A percentile compares a stretch with the other conserved stretches of the same genome.
Conservation (phyloP, 1,284 basidiomycete species). For the Mycena citricolor region DNA sequence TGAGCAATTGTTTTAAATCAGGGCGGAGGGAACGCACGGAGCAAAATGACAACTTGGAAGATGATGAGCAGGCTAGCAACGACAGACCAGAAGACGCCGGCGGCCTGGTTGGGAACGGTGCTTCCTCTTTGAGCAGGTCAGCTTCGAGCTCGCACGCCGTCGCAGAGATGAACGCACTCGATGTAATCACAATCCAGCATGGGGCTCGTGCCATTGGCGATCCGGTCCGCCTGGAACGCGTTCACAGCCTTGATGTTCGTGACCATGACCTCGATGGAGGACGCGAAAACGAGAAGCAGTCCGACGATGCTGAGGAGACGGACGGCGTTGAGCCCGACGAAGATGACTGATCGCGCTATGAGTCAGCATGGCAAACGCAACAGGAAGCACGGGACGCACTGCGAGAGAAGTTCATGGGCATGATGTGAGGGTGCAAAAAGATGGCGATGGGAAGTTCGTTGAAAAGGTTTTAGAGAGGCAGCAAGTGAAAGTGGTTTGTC, state of each 20-base stretch:
- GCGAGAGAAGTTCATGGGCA: background rate
- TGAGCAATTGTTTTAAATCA: conserved; percentile 1
- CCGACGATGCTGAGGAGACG: conserved; percentile 79
- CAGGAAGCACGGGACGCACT: conserved; percentile 4
- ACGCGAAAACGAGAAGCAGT: conserved; percentile 76
- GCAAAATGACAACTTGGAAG: conserved; percentile 74
- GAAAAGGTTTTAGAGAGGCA: no score
- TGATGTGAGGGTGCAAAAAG: background rate
- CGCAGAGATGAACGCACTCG: conserved; percentile 45
- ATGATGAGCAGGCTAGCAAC: conserved; percentile 83
- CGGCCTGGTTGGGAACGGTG: conserved; percentile 87
- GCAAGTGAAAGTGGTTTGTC: no score
- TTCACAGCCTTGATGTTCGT: conserved; percentile 79
- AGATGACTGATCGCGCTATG: conserved; percentile 49
- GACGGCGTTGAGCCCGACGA: conserved; percentile 78
- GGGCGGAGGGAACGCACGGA: conserved; percentile 35
- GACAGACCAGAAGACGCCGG: conserved; percentile 87
- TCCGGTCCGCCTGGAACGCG: conserved; percentile 44
- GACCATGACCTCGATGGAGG: conserved; percentile 80
- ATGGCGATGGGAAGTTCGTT: background rate
- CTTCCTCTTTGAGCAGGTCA: conserved; percentile 49
- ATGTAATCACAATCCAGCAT: conserved; percentile 74
- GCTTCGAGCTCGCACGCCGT: conserved; percentile 6
- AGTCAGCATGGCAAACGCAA: background rate
- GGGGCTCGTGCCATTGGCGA: conserved; percentile 36